Conservation (phyloP, 345 rosid genomes). For the Psidium friedrichsthalianum region DNA sequence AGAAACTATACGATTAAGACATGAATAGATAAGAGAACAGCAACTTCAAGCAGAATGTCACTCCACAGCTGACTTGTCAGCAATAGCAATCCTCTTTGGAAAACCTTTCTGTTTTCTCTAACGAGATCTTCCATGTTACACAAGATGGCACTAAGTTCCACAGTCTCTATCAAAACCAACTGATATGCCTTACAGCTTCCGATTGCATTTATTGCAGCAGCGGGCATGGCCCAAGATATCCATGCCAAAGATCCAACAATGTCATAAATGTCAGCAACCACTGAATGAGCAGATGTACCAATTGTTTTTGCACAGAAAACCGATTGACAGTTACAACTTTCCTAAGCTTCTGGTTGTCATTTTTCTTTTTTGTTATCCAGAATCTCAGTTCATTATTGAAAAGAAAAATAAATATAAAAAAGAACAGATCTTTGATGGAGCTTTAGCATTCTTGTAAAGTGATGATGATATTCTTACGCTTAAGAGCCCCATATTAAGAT, state of each 20-base stretch:
- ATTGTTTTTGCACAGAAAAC: background rate
- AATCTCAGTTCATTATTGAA: background rate
- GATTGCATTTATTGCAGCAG: background rate
- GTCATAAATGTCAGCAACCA: background rate
- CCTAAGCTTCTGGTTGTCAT: background rate
- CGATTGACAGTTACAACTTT: background rate
- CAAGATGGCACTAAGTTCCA: background rate
- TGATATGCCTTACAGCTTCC: background rate
- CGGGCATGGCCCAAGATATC: background rate
- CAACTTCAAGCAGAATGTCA: background rate
- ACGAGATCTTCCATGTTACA: background rate
- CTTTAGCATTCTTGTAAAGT: background rate
- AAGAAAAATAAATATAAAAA: background rate
- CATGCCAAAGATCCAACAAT: background rate
- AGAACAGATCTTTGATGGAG: background rate
- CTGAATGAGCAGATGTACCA: background rate
- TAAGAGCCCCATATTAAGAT: background rate
- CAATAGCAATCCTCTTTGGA: background rate
- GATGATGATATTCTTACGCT: fast-evolving
- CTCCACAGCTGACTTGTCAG: background rate
- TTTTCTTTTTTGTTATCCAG: background rate
- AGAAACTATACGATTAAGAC: background rate
- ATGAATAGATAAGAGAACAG: background rate
- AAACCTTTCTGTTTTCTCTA: background rate
- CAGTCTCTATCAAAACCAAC: background rate